A percentile compares a stretch with the other conserved stretches of the same genome.
These are phyloP conservation scores for Diaporthe capsici DNA, from an alignment of 2,329 filamentous ascomycete species.

Conservation along the genomic window DNA sequence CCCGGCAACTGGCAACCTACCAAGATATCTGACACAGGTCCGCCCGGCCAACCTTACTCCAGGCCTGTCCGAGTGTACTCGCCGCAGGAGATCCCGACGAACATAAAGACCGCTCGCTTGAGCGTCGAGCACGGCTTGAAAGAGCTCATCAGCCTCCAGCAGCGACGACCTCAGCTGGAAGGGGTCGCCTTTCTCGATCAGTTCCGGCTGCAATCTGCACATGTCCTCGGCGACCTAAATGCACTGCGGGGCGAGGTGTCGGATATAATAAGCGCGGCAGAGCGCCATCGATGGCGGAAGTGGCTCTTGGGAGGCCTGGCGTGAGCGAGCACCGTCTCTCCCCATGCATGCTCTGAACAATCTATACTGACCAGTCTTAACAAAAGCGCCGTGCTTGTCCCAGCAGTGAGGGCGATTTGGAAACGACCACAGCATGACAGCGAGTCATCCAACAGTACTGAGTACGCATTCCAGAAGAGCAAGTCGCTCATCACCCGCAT, in stretches of 20 bases:
- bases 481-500: slow-evolving; percentile 66
- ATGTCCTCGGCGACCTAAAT: slow-evolving; percentile 61
- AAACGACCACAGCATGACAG: slow-evolving; percentile 57
- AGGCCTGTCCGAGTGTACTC: slow-evolving; percentile 41
- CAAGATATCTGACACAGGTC: background rate
- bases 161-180: slow-evolving; percentile 45
- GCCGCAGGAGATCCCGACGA: slow-evolving; percentile 42
- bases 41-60: background rate
- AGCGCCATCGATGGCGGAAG: slow-evolving; percentile 65
- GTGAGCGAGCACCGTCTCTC: slow-evolving; percentile 54
- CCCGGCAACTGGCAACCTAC: background rate
- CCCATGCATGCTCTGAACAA: no score
- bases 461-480: slow-evolving; percentile 69
- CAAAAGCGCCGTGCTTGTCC: slow-evolving; percentile 64
- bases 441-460: slow-evolving; percentile 64
- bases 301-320: slow-evolving; percentile 66
- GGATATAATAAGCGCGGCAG: slow-evolving; percentile 58
- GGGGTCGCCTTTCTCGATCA: slow-evolving; percentile 58
- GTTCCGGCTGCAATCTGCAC: slow-evolving; percentile 57
- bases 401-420: slow-evolving; percentile 66
- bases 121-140: slow-evolving; percentile 51
- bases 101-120: slow-evolving; percentile 44
- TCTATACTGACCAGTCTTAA: background rate
- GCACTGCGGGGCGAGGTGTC: slow-evolving; percentile 60
- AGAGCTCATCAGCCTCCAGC: slow-evolving; percentile 54